Conservation (phyloP, 805 yeast species). For the Zygosaccharomyces pseudorouxii region DNA sequence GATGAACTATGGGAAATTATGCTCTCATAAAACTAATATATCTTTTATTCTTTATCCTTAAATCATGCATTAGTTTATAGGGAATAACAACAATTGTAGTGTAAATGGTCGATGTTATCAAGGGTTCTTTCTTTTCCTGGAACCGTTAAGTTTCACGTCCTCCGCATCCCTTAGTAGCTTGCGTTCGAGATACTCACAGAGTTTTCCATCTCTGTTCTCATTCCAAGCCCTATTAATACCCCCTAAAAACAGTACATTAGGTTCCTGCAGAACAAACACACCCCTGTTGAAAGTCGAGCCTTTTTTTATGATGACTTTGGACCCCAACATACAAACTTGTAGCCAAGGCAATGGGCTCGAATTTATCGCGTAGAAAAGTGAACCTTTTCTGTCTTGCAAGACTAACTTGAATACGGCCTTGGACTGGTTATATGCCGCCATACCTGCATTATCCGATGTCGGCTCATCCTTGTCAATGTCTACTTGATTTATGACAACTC, state of each 20-base stretch:
- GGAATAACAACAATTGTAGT: background rate
- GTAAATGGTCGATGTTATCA: background rate
- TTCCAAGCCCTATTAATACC: conserved; percentile 41
- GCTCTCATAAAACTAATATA: conserved; percentile 17
- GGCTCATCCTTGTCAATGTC: conserved; percentile 41
- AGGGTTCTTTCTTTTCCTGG: conserved; percentile 19
- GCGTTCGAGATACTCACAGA: conserved; percentile 29
- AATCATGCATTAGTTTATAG: background rate
- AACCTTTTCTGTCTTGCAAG: conserved; percentile 50
- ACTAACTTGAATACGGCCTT: conserved; percentile 47
- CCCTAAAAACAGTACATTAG: conserved; percentile 35
- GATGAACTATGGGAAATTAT: conserved; percentile 72
- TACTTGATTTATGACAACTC: conserved; percentile 44
- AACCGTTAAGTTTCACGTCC: conserved; percentile 1
- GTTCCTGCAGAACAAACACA: conserved; percentile 33
- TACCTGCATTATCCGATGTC: conserved; percentile 4
- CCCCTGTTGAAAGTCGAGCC: conserved; percentile 49
- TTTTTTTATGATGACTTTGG: conserved; percentile 47
- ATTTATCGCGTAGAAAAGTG: conserved; percentile 55
- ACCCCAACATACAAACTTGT: conserved; percentile 49
- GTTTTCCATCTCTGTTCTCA: conserved; percentile 32
- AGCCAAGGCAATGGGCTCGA: conserved; percentile 49
- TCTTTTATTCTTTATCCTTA: background rate
- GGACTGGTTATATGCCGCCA: conserved; percentile 3
- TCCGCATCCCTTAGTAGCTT: conserved; percentile 22